A percentile compares a stretch with the other conserved stretches of the same genome.
These are phyloP conservation scores for Tuber borchii DNA, from an alignment of 495 filamentous ascomycete genomes.

Conservation along the genomic window DNA sequence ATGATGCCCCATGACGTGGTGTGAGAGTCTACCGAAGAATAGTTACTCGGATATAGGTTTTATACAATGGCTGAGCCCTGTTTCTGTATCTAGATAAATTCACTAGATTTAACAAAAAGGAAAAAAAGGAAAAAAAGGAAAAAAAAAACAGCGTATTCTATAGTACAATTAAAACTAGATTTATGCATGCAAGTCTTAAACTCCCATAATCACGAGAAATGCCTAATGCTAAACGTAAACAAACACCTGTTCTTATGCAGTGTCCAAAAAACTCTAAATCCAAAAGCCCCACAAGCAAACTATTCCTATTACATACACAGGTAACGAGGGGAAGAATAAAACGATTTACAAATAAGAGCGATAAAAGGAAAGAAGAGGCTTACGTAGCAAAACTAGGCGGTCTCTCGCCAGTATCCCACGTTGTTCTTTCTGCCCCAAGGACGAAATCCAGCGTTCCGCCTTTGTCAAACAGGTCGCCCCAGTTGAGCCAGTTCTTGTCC, in stretches of 20 bases:
- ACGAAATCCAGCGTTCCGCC: slow-evolving; percentile 60
- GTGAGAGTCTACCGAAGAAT: too few species aligned
- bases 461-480: slow-evolving; percentile 57
- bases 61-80: too few species aligned
- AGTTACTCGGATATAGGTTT: too few species aligned
- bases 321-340: background rate
- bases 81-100: too few species aligned
- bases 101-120: too few species aligned
- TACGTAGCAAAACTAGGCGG: slow-evolving; percentile 46
- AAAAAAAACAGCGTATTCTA: background rate
- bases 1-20: too few species aligned
- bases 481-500: slow-evolving; percentile 57
- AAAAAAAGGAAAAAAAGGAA: background rate
- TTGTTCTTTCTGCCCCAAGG: slow-evolving; percentile 49
- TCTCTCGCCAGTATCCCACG: slow-evolving; percentile 54
- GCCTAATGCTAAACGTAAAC: background rate
- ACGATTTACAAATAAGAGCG: background rate
- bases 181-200: background rate
- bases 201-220: background rate
- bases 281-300: background rate
- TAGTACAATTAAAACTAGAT: background rate
- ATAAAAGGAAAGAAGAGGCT: background rate
- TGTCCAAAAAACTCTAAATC: background rate
- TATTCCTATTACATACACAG: background rate
- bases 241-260: background rate